Evolutionary conservation across 2,329 filamentous ascomycete species (phyloP).

Genomic region (Thielaviopsis ethacetica): DNA sequence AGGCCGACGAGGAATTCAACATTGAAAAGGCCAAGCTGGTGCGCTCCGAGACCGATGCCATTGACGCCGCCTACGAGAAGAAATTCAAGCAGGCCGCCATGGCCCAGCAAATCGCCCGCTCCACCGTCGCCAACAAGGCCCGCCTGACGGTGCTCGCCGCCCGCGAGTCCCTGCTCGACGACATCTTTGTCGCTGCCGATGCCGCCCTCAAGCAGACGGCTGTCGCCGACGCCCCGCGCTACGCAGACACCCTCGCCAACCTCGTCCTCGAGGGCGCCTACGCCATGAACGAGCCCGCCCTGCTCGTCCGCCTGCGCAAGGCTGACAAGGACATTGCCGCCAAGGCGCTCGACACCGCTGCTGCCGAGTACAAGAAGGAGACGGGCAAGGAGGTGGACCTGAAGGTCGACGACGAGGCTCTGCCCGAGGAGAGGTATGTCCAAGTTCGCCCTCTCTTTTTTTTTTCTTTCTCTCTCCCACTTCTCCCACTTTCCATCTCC

Average conservation of each 20-base stretch:
- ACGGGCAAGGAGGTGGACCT: slow-evolving; percentile 52
- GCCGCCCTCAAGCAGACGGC: slow-evolving; percentile 46
- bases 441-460: no score
- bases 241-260: slow-evolving; percentile 60
- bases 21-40: slow-evolving; percentile 99
- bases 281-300: slow-evolving; percentile 64
- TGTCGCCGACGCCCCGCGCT: slow-evolving; percentile 54
- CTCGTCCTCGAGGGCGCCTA: slow-evolving; percentile 83
- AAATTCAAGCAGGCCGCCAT: slow-evolving; percentile 98
- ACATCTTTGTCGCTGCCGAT: slow-evolving; percentile 68
- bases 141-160: slow-evolving; percentile 75
- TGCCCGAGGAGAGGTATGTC: slow-evolving; percentile 69
- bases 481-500: not conserved
- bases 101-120: slow-evolving; percentile 97
- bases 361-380: slow-evolving; percentile 70
- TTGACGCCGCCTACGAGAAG: slow-evolving; percentile 89
- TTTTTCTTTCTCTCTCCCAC: slow-evolving; percentile 15
- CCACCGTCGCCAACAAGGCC: slow-evolving; percentile 91
- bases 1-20: slow-evolving; percentile 96
- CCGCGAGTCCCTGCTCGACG: slow-evolving; percentile 79
- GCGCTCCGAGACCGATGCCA: slow-evolving; percentile 81
- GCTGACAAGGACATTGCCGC: slow-evolving; percentile 60
- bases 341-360: slow-evolving; percentile 61
- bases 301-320: slow-evolving; percentile 61
- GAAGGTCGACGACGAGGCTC: slow-evolving; percentile 56